These are phyloP conservation scores for Dujonia santamariae DNA, from an alignment of 1,139 yeast genomes.

Conservation along the genomic window DNA sequence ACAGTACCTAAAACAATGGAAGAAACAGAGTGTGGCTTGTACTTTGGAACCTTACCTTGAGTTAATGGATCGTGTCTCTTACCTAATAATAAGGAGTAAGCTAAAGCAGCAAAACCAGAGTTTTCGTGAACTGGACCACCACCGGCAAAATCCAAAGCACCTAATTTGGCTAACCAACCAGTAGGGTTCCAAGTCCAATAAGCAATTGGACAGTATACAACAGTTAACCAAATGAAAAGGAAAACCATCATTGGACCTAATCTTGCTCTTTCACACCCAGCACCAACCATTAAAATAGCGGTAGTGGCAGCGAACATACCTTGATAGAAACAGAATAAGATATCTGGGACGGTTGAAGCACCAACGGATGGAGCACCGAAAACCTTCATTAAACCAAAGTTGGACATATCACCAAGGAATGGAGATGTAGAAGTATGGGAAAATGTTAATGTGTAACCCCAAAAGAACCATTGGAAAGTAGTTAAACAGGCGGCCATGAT, in stretches of 20 bases:
- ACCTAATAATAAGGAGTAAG: conserved; percentile 88
- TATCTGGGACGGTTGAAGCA: conserved; percentile 68
- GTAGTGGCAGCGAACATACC: conserved; percentile 95
- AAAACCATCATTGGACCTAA: conserved; percentile 95
- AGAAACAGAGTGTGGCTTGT: conserved; percentile 88
- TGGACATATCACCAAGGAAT: conserved; percentile 75
- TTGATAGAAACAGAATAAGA: conserved; percentile 84
- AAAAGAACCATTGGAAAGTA: conserved; percentile 92
- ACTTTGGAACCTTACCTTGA: conserved; percentile 69
- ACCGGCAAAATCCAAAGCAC: conserved; percentile 94
- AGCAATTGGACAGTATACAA: conserved; percentile 92
- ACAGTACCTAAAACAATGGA: conserved; percentile 91
- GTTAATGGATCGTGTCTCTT: conserved; percentile 85
- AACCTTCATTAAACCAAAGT: conserved; percentile 76
- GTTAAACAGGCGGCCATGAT: conserved; percentile 81
- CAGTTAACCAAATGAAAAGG: conserved; percentile 90
- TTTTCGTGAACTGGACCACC: conserved; percentile 97
- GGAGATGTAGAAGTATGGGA: conserved; percentile 63
- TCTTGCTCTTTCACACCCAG: conserved; percentile 97
- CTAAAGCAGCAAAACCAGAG: conserved; percentile 92
- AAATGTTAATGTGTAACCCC: conserved; percentile 92
- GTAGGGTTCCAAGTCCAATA: conserved; percentile 95
- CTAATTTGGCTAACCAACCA: conserved; percentile 84
- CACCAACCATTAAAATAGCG: conserved; percentile 92
- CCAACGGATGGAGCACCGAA: conserved; percentile 79